phyloP scores from a whole-genome alignment of 768 basidiomycete genomes.

The Strobilomyces confusus region DNA sequence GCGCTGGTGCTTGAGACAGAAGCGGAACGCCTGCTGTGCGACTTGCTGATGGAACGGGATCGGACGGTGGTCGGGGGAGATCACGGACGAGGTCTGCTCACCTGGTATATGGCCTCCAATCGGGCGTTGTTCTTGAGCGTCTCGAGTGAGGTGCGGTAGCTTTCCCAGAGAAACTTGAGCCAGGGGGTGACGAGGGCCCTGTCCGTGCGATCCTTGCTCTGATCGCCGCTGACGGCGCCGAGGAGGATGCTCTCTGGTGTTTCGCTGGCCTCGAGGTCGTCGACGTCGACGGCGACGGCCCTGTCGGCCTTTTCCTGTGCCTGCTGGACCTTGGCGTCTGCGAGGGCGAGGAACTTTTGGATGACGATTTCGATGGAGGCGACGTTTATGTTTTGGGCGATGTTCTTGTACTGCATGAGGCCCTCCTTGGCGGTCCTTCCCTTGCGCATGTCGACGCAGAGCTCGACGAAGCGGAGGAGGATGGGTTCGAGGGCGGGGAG shows the following conservation, averaged over 20 bases:
- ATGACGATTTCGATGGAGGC: slow-evolving; percentile 90
- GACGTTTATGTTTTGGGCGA: slow-evolving; percentile 90
- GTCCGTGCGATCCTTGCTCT: slow-evolving; percentile 93
- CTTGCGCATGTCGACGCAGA: slow-evolving; percentile 93
- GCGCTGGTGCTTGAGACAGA: slow-evolving; percentile 87
- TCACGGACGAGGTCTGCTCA: slow-evolving; percentile 31
- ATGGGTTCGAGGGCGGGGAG: slow-evolving; percentile 90
- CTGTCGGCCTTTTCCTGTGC: slow-evolving; percentile 85
- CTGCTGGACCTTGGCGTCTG: slow-evolving; percentile 78
- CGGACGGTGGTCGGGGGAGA: neutral
- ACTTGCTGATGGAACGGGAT: slow-evolving; percentile 57
- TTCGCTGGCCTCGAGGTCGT: slow-evolving; percentile 94
- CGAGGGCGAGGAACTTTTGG: slow-evolving; percentile 74
- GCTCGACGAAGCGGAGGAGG: slow-evolving; percentile 91
- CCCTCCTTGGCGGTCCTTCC: slow-evolving; percentile 79
- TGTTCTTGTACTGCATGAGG: slow-evolving; percentile 97
- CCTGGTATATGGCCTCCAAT: slow-evolving; percentile 92
- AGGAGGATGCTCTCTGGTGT: slow-evolving; percentile 91
- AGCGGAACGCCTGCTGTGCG: slow-evolving; percentile 95
- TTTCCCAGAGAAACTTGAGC: slow-evolving; percentile 99
- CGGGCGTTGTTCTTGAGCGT: slow-evolving; percentile 94
- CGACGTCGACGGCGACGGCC: slow-evolving; percentile 74
- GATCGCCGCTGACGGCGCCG: slow-evolving; percentile 84
- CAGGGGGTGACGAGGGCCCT: slow-evolving; percentile 93
- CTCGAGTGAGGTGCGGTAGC: slow-evolving; percentile 92